Base-by-base conservation (phyloP, 129 eudicot genomes). In the Flaveria linearis region DNA sequence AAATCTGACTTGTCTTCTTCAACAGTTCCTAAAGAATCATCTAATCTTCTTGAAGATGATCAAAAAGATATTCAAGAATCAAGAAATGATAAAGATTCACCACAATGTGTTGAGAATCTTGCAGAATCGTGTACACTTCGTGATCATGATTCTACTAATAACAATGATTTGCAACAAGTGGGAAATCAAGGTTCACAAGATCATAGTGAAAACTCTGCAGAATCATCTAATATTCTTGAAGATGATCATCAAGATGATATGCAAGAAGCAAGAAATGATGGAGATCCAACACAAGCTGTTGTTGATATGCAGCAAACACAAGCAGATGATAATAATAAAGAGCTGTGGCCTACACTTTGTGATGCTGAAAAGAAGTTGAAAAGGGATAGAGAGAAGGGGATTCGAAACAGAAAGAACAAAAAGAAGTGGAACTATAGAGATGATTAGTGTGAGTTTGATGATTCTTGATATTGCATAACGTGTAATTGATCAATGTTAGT, bases 31-130 rank as follows among this genome's bases (percentile, higher is more conserved):
- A 11, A 63, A 9, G 62, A 50, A 53, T n/a, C 61, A 23, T 53
- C 25, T 53, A 6, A 9, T 7, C 11, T 53, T 53, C 9, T 53
- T 53, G 25, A 53, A 53, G 10, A 53, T 53, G 25, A 1, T 53
- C 3, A 17, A 6, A 17, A 60, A 23, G 9, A 60, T 60, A 25
- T 60, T 36, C 39, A 60, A 60, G 66, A 60, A 25, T 6, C 12
- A 60, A 60, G 66, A 11, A 23, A 60, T 60, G 36, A 60, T 30
- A 5, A 30, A 26, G 66, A 60, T 60, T 41, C 63, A 56, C 63
- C 28, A 60, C 17, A 60, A 60, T 36, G 28, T 60, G 66, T 60
- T 60, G 66, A 4, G 14, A 60, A 60, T 36, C 65, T 16, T 22
- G 39, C 6, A 11, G 36, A 58, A 10, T 49, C 53, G n/a, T 49